Conservation (phyloP, 108 stramenopile species). For the Stephanodiscus minutulus region DNA sequence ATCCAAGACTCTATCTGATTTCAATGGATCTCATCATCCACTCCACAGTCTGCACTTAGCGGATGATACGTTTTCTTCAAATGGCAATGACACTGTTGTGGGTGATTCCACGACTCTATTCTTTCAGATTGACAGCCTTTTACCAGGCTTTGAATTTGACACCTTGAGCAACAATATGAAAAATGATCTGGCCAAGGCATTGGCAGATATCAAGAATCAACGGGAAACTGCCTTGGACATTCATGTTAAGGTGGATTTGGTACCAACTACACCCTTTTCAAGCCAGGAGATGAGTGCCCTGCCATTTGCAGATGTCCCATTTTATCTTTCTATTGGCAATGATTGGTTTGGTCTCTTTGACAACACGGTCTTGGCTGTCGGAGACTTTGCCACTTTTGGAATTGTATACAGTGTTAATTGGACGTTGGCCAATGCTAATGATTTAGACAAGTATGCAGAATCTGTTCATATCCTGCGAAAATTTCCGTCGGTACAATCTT, state of each 20-base stretch:
- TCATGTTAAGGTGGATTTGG: constrained; percentile 10
- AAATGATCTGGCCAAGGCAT: not conserved
- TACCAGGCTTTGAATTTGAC: constrained; percentile 5
- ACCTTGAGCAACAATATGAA: not conserved
- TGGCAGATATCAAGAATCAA: not conserved
- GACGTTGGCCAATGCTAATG: not conserved
- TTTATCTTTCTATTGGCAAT: constrained; percentile 20
- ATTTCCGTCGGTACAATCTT: constrained; percentile 3
- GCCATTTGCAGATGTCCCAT: constrained; percentile 26
- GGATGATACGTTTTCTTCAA: constrained; percentile 13
- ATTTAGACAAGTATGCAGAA: constrained; percentile 5
- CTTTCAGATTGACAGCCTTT: constrained; percentile 27
- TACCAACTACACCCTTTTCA: not conserved
- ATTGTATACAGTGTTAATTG: constrained; percentile 8
- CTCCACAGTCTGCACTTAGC: constrained; percentile 14
- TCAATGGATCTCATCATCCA: constrained; percentile 9
- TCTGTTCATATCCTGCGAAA: constrained; percentile 15
- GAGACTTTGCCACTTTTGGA: constrained; percentile 18
- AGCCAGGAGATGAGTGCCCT: not conserved
- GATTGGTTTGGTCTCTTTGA: not conserved
- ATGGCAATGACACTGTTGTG: constrained; percentile 21
- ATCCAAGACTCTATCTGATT: not conserved
- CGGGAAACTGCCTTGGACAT: not conserved
- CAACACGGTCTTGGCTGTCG: constrained; percentile 11
- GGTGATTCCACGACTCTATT: constrained; percentile 25